Percentiles rank a stretch among this genome's conserved stretches.
These are phyloP conservation scores for Thielaviopsis ethacetica DNA, from an alignment of 2,329 filamentous ascomycete species.

Conservation along the genomic window DNA sequence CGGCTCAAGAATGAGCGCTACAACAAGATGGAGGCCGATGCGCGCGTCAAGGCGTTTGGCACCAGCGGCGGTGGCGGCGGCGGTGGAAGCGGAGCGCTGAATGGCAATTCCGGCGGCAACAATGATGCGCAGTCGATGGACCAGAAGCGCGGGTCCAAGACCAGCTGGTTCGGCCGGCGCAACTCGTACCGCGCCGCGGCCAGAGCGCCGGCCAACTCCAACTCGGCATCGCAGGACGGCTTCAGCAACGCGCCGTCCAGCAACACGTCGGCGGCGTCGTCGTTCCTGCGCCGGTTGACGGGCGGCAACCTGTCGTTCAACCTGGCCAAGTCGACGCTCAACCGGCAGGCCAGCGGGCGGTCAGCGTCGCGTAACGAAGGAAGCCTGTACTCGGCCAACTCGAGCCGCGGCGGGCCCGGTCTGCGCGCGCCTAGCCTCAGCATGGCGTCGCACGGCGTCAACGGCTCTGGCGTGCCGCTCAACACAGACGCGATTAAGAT, in stretches of 20 bases:
- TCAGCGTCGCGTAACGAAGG: background rate
- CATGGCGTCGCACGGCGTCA: conserved; percentile 27
- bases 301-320: conserved; percentile 59
- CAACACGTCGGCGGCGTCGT: conserved; percentile 49
- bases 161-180: conserved; percentile 45
- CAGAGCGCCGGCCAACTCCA: conserved; percentile 32
- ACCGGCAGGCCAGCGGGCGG: conserved; percentile 24
- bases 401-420: conserved; percentile 30
- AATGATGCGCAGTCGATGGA: conserved; percentile 19
- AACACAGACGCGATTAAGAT: conserved; percentile 73
- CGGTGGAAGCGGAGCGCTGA: background rate
- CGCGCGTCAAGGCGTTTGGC: conserved; percentile 55
- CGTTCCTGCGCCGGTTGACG: conserved; percentile 67
- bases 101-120: conserved; percentile 25
- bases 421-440: conserved; percentile 43
- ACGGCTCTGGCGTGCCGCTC: conserved; percentile 31
- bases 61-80: background rate
- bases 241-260: conserved; percentile 47
- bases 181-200: conserved; percentile 49
- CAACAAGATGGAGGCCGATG: conserved; percentile 50
- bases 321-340: conserved; percentile 62
- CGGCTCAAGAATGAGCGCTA: conserved; percentile 89
- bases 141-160: conserved; percentile 27
- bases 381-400: conserved; percentile 39
- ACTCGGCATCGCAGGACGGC: conserved; percentile 51